phyloP scores from a whole-genome alignment of 495 filamentous ascomycete species.

The Cercophora samala region DNA sequence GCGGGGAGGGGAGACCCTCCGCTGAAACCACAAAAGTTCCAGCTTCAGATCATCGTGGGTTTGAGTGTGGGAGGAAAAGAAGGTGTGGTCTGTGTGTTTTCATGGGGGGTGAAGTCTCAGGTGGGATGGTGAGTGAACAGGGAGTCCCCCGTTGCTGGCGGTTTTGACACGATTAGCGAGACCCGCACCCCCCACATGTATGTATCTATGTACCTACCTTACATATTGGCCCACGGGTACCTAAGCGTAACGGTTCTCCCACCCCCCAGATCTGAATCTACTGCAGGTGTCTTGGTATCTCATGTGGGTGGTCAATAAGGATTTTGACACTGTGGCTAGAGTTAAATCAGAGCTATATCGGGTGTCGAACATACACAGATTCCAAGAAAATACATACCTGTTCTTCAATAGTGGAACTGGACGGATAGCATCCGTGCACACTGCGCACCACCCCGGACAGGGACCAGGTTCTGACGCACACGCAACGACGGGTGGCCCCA shows the following conservation, averaged over 20 bases:
- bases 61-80: neutral
- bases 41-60: constrained; percentile 7
- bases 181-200: neutral
- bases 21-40: constrained; percentile 21
- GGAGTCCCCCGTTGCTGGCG: neutral
- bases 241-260: no score
- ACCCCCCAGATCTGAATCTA: no score
- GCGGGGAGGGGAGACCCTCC: neutral
- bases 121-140: neutral
- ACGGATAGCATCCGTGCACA: constrained; percentile 10
- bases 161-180: constrained; percentile 2
- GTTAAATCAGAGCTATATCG: no score
- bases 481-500: neutral
- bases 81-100: constrained; percentile 4
- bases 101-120: neutral
- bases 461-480: constrained; percentile 10
- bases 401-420: no score
- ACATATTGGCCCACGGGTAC: no score
- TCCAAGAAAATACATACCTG: no score
- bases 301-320: no score
- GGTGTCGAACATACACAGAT: no score
- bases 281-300: no score
- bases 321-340: no score
- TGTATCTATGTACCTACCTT: no score
- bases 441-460: neutral